A percentile compares a stretch with the other conserved stretches of the same genome.
Evolutionary conservation across 1,284 basidiomycete genomes (phyloP).

Genomic region (Cryptococcus sp.): DNA sequence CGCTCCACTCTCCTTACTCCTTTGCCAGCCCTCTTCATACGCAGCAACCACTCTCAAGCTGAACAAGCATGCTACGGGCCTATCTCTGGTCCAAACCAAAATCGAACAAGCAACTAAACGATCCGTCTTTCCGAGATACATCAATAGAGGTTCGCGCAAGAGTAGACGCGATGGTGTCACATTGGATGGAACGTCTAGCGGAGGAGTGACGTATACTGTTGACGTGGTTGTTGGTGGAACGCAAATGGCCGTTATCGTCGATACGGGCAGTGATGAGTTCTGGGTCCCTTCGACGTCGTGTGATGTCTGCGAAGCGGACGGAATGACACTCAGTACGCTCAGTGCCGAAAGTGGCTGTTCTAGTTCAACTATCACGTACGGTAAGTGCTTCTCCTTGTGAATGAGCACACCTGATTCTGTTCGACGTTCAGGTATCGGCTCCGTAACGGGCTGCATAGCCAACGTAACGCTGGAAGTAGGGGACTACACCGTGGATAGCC

Average conservation of each 20-base stretch:
- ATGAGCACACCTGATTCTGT: too few species aligned
- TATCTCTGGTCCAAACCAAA: neutral
- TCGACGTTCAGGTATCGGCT: conserved; percentile 1
- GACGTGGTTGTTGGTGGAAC: conserved; percentile 7
- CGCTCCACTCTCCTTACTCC: neutral
- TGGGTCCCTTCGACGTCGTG: conserved; percentile 9
- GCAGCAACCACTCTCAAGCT: neutral
- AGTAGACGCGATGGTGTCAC: neutral
- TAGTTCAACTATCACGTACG: neutral
- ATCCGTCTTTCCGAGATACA: too few species aligned
- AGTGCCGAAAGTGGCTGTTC: neutral
- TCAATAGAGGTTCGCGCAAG: neutral
- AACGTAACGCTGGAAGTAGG: neutral
- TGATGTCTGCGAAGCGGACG: neutral
- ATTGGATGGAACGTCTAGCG: conserved; percentile 5
- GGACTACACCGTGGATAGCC: conserved; percentile 1
- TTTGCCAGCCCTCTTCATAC: neutral
- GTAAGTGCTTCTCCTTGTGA: conserved; percentile 1
- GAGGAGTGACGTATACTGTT: conserved; percentile 14
- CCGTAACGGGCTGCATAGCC: conserved; percentile 5
- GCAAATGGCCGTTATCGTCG: conserved; percentile 10
- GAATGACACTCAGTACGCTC: conserved; percentile 3
- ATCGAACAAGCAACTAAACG: neutral
- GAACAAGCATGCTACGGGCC: neutral
- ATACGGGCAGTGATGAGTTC: conserved; percentile 11